Base-by-base conservation (phyloP, 805 yeast species). In the Debaryomyces castellii region DNA sequence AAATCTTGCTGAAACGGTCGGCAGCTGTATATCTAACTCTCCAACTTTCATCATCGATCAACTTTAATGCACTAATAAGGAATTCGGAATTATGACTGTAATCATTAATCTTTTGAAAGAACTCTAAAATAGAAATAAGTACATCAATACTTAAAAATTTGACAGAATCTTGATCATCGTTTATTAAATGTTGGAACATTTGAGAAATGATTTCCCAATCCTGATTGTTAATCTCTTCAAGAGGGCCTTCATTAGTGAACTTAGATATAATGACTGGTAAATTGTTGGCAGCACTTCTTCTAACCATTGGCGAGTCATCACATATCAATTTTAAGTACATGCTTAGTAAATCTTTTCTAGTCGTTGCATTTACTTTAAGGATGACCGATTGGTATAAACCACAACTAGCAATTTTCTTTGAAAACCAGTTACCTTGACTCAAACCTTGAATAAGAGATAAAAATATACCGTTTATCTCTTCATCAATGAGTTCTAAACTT, bases 1-100 rank as follows among this genome's bases (percentile, higher is more conserved):
- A 89, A 49, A 94, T 78, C 51, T 75, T 73, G 55, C 84, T 88
- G 60, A 90, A 91, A 57, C 90, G 79, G 63, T 92, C 97, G n/a
- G 97, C 96, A 27, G 96, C 96, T 84, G 94, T 90, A 69, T 92
- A 94, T 60, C 99, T 84, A 46, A 94, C 98, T 67, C 99, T 83
- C 99, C 99, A 94, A 60, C 96, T 86, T 67, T 88, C 89, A 70
- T 94, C 99, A 52, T 77, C 80, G 47, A 89, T 84, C 53, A 94
- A 76, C 52, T 81, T 81, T 52, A 85, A 76, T 2, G 96, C 77
- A 51, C 84, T 79, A 42, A 76, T 72, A 50, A 87, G 74, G 47
- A 87, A 73, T 53, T 84, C 87, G 40, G 78, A 74, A 54, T 81
- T 77, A 63, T 83, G 87, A 16, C 82, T 67, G 17, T 59, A 63